These are phyloP conservation scores for Penium margaritaceum DNA, from an alignment of 139 green algal genomes.

Conservation along the genomic window DNA sequence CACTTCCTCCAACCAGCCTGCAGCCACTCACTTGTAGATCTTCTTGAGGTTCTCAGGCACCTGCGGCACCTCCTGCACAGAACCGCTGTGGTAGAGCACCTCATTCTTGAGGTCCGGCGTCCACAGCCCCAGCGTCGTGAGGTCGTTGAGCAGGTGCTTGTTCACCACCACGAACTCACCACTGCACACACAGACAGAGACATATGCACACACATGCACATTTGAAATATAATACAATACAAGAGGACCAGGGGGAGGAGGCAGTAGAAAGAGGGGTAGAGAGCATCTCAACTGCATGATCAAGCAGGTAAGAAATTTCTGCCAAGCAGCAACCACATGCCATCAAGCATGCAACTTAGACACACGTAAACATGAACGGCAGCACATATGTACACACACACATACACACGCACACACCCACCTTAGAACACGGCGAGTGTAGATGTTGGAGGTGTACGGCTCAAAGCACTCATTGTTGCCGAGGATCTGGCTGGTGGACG, in stretches of 20 bases:
- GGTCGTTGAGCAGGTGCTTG: constrained; percentile 91
- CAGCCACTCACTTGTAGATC: constrained; percentile 80
- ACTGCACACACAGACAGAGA: no score
- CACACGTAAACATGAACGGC: no score
- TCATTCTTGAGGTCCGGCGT: constrained; percentile 85
- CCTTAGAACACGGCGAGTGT: constrained; percentile 88
- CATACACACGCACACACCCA: constrained; percentile 15
- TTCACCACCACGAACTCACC: constrained; percentile 94
- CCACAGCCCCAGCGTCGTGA: constrained; percentile 84
- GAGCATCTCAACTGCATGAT: no score
- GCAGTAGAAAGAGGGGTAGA: no score
- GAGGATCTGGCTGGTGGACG: constrained; percentile 72
- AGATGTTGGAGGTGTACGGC: constrained; percentile 97
- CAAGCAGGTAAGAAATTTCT: no score
- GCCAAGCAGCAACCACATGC: no score
- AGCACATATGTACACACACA: no score
- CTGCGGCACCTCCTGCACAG: constrained; percentile 61
- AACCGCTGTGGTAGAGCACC: constrained; percentile 78
- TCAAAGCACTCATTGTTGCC: constrained; percentile 99
- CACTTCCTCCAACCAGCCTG: no score
- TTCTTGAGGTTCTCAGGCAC: constrained; percentile 83
- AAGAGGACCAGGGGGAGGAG: no score
- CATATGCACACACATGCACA: no score
- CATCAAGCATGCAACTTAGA: no score
- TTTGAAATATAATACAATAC: no score